Conservation (phyloP, 441 rosid genomes). For the Euphorbia corollata region DNA sequence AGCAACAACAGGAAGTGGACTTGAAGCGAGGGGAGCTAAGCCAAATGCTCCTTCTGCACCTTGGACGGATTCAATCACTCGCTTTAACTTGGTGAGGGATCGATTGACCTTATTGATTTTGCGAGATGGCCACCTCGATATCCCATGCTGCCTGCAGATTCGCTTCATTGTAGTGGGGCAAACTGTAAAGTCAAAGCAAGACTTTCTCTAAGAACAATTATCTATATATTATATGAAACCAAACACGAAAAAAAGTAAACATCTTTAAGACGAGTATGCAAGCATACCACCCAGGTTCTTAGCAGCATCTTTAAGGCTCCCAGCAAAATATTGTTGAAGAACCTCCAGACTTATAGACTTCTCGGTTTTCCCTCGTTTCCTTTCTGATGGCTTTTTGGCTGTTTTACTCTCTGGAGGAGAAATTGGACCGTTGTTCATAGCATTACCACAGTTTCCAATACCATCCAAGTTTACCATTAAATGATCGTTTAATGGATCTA, state of each 20-base stretch:
- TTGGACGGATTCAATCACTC: slow-evolving; percentile 81
- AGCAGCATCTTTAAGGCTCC: slow-evolving; percentile 92
- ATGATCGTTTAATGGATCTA: slow-evolving; percentile 32
- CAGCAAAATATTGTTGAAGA: slow-evolving; percentile 77
- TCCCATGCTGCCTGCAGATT: slow-evolving; percentile 93
- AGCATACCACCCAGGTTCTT: slow-evolving; percentile 86
- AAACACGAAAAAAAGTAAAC: neutral
- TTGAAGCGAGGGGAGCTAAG: slow-evolving; percentile 38
- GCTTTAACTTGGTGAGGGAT: slow-evolving; percentile 62
- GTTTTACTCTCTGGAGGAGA: slow-evolving; percentile 31
- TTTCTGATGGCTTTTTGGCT: slow-evolving; percentile 39
- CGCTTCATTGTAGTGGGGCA: slow-evolving; percentile 98
- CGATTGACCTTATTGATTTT: slow-evolving; percentile 90
- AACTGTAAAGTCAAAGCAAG: slow-evolving; percentile 44
- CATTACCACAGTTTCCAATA: slow-evolving; percentile 26
- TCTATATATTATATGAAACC: neutral
- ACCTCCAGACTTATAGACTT: slow-evolving; percentile 80
- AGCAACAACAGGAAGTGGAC: slow-evolving; percentile 52
- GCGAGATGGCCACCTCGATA: slow-evolving; percentile 94
- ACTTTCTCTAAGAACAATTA: slow-evolving; percentile 15
- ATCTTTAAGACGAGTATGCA: slow-evolving; percentile 7
- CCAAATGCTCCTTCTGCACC: slow-evolving; percentile 65
- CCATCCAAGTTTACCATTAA: slow-evolving; percentile 28
- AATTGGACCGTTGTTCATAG: slow-evolving; percentile 22
- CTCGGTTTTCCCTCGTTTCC: slow-evolving; percentile 84